phyloP scores from a whole-genome alignment of 2,329 filamentous ascomycete species.

The Colletotrichum noveboracense region DNA sequence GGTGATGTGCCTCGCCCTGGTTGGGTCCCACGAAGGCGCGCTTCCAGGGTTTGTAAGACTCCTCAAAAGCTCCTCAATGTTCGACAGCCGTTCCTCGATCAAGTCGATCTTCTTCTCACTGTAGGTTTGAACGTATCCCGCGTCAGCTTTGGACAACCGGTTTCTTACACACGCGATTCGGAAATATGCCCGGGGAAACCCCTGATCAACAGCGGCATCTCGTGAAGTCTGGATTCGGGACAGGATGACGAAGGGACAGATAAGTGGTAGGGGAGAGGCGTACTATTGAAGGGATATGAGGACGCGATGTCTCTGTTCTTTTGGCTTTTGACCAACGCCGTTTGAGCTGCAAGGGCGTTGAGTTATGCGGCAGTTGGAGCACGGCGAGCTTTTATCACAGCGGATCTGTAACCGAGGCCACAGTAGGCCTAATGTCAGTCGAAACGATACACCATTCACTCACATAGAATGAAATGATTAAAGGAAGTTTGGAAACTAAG shows the following conservation, averaged over 20 bases:
- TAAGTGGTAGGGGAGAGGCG: slow-evolving; percentile 28
- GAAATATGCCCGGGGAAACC: background rate
- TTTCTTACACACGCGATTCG: background rate
- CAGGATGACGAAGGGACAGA: background rate
- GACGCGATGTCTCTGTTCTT: slow-evolving; percentile 60
- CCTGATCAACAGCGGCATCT: background rate
- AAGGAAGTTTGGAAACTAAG: background rate
- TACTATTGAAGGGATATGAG: slow-evolving; percentile 67
- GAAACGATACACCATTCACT: background rate
- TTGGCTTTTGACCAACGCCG: slow-evolving; percentile 58
- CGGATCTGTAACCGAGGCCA: slow-evolving; percentile 51
- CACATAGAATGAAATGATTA: background rate
- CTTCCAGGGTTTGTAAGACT: slow-evolving; percentile 34
- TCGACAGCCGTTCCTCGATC: slow-evolving; percentile 49
- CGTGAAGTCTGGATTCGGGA: background rate
- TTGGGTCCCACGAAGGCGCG: background rate
- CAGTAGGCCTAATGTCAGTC: slow-evolving; percentile 12
- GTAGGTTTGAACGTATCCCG: background rate
- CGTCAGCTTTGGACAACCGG: background rate
- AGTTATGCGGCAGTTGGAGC: slow-evolving; percentile 61
- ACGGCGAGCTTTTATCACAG: slow-evolving; percentile 63
- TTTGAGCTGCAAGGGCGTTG: slow-evolving; percentile 60
- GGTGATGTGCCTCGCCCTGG: slow-evolving; percentile 25
- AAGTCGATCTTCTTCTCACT: slow-evolving; percentile 61
- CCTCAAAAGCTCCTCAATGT: slow-evolving; percentile 49